Conservation (phyloP, 208 protist genomes). For the Phytomonas sp. region DNA sequence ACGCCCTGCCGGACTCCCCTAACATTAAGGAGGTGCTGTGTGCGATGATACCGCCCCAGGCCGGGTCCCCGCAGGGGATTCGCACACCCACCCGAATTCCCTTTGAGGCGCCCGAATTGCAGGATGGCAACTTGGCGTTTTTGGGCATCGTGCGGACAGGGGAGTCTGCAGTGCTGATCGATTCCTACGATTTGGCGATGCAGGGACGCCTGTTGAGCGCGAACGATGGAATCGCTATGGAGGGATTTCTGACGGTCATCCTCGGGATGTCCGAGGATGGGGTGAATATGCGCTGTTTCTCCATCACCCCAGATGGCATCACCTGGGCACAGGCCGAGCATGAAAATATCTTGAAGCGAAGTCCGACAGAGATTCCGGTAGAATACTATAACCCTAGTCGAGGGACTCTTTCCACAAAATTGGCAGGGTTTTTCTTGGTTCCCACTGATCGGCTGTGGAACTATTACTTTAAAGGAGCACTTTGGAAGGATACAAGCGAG, state of each 20-base stretch:
- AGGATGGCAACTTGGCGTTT: conserved; percentile 65
- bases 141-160: conserved; percentile 71
- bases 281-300: conserved; percentile 66
- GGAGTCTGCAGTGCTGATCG: conserved; percentile 50
- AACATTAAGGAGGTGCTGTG: conserved; percentile 86
- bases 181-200: conserved; percentile 73
- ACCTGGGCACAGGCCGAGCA: conserved; percentile 56
- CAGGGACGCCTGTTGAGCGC: conserved; percentile 58
- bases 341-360: conserved; percentile 39
- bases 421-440: conserved; percentile 74
- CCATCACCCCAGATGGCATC: conserved; percentile 71
- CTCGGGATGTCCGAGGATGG: conserved; percentile 60
- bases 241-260: conserved; percentile 27
- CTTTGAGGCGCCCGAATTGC: conserved; percentile 40
- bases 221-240: conserved; percentile 57
- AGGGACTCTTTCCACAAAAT: conserved; percentile 50
- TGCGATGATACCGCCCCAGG: conserved; percentile 82
- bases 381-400: conserved; percentile 47
- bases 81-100: conserved; percentile 63
- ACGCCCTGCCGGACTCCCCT: conserved; percentile 69
- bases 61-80: conserved; percentile 48
- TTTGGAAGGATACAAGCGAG: conserved; percentile 64
- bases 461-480: conserved; percentile 75
- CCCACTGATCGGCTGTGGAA: conserved; percentile 73
- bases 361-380: conserved; percentile 36